Evolutionary conservation across 2,329 filamentous ascomycete species (phyloP), one percentile per base, ranked within the genome.

Genomic region (Raffaelea ambrosiae): DNA sequence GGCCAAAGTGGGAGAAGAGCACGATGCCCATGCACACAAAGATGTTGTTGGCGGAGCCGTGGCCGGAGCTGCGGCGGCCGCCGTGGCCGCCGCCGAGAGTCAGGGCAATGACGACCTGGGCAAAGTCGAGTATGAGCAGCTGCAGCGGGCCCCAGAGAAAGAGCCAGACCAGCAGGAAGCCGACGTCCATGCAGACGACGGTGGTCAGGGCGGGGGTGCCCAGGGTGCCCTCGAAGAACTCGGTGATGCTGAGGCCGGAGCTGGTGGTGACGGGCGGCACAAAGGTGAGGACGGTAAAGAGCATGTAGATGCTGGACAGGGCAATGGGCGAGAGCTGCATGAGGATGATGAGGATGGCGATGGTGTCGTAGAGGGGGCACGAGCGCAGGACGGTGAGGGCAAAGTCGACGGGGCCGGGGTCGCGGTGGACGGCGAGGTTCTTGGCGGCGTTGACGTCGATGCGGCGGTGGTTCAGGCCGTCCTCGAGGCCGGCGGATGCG

Each of bases 321-420:
- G 91, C 83, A 59, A 91, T 83, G 20, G 90, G 88, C 26, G 91
- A 90, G 10, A 96, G 81, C 63, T 95, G 90, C 67, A 96, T 86
- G 56, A 97, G 79, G 59, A 96, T 86, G 67, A 96, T 95, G 64
- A 97, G 81, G 60, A 97, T 95, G 63, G 91, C 89, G 67, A 96
- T 88, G 52, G 91, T 95, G 69, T 97, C 91, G 69, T 88, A 86
- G 61, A 95, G 81, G 47, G 91, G 91, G 59, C 90, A 91, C 46
- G 89, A 88, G 59, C 82, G 83, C 63, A 97, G 79, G 58, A 97
- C 91, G 48, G 89, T 95, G 57, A 87, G 79, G 54, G 86, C 84
- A 55, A 94, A 74, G 58, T 86, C 83, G 56, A 95, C 69, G 43
- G 86, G 81, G 50, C 85, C 85, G 47, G 81, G 73, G 61, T 85